phyloP scores from a whole-genome alignment of 805 yeast species.

The Sugiyamaella chiloensis region DNA sequence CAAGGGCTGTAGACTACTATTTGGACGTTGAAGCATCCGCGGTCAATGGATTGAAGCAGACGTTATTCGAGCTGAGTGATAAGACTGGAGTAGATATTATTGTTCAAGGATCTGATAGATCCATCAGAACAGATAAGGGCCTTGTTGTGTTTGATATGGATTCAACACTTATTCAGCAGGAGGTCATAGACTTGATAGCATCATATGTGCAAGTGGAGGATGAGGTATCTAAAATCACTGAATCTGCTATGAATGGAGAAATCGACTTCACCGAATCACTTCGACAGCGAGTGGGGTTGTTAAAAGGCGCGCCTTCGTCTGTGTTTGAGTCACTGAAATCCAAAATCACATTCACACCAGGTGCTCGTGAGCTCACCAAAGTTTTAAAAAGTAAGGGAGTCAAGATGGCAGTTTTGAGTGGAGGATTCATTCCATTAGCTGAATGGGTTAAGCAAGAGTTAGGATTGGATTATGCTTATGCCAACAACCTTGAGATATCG shows the following conservation, averaged over 20 bases:
- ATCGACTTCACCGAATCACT: constrained; percentile 84
- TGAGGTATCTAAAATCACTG: constrained; percentile 84
- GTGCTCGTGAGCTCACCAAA: constrained; percentile 68
- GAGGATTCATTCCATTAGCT: constrained; percentile 93
- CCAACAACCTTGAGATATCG: constrained; percentile 54
- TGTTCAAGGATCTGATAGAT: constrained; percentile 37
- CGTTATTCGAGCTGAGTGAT: constrained; percentile 26
- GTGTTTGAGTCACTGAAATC: constrained; percentile 77
- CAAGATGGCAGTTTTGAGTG: constrained; percentile 82
- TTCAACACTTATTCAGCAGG: constrained; percentile 92
- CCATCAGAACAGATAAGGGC: constrained; percentile 38
- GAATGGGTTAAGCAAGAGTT: constrained; percentile 62
- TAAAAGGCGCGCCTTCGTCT: constrained; percentile 74
- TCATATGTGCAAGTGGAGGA: constrained; percentile 88
- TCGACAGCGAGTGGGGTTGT: constrained; percentile 66
- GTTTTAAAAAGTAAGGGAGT: constrained; percentile 61
- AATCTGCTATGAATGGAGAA: constrained; percentile 95
- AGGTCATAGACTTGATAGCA: constrained; percentile 94
- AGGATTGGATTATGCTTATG: constrained; percentile 82
- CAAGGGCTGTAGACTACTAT: constrained; percentile 42
- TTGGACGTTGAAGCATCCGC: constrained; percentile 23
- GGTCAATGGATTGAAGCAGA: constrained; percentile 18
- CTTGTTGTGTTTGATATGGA: constrained; percentile 96
- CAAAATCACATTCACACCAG: constrained; percentile 74
- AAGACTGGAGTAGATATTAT: constrained; percentile 40